These are phyloP conservation scores for Penicillium sp. DNA, from an alignment of 2,329 filamentous ascomycete genomes.

Conservation along the genomic window DNA sequence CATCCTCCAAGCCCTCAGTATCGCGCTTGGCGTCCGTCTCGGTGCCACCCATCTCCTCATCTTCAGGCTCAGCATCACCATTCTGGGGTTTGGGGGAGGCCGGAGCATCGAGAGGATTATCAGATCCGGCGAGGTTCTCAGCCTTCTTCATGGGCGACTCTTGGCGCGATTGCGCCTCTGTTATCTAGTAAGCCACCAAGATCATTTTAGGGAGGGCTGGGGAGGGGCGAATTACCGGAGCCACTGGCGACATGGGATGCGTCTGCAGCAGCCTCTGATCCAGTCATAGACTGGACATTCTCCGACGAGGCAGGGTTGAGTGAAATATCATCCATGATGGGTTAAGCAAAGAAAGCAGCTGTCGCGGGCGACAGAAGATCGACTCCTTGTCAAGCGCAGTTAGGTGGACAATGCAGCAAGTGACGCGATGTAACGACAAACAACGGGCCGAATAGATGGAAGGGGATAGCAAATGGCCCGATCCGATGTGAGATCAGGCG, in stretches of 20 bases:
- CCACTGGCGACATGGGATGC: conserved; percentile 27
- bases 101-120: conserved; percentile 70
- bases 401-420: conserved; percentile 13
- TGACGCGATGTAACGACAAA: conserved; percentile 2
- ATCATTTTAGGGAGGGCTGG: conserved; percentile 9
- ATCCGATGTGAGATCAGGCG: conserved; percentile 14
- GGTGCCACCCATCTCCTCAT: conserved; percentile 78
- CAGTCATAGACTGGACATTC: conserved; percentile 27
- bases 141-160: conserved; percentile 31
- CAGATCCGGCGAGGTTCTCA: conserved; percentile 44
- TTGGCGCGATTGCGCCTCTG: conserved; percentile 36
- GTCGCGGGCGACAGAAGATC: conserved; percentile 32
- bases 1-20: conserved; percentile 46
- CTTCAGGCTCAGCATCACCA: conserved; percentile 59
- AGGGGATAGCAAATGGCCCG: conserved; percentile 4
- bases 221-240: conserved; percentile 31
- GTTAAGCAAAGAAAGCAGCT: conserved; percentile 26
- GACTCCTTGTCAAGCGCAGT: conserved; percentile 30
- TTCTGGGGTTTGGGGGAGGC: conserved; percentile 64
- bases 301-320: conserved; percentile 28
- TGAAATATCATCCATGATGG: conserved; percentile 40
- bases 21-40: conserved; percentile 47
- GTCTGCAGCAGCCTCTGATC: conserved; percentile 30
- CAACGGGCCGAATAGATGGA: conserved; percentile 10
- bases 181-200: conserved; percentile 20